Evolutionary conservation across 495 filamentous ascomycete species (phyloP).

Genomic region (Lepraria neglecta): DNA sequence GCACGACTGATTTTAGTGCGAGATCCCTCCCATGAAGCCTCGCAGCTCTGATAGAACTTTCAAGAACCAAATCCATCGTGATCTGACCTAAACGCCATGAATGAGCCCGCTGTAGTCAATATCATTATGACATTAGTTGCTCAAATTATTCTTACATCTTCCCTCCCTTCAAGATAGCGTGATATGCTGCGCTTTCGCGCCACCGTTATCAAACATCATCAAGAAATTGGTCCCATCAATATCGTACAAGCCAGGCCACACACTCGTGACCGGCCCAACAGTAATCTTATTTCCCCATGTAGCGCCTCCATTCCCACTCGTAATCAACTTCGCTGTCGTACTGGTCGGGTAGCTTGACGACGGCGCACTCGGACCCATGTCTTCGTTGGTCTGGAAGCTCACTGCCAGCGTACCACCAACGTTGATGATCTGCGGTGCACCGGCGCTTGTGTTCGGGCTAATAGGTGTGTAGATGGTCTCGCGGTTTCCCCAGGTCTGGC

Average conservation of each 20-base stretch:
- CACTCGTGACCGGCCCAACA: slow-evolving; percentile 28
- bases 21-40: too few species aligned
- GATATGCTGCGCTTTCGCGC: slow-evolving; percentile 29
- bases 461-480: slow-evolving; percentile 35
- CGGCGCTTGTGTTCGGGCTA: slow-evolving; percentile 35
- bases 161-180: slow-evolving; percentile 11
- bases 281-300: slow-evolving; percentile 41
- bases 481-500: slow-evolving; percentile 39
- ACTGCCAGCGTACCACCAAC: slow-evolving; percentile 44
- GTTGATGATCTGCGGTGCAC: slow-evolving; percentile 47
- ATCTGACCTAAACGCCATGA: too few species aligned
- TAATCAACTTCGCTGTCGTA: slow-evolving; percentile 34
- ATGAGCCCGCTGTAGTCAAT: too few species aligned
- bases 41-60: too few species aligned
- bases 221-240: slow-evolving; percentile 34
- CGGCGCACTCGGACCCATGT: slow-evolving; percentile 21
- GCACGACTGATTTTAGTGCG: too few species aligned
- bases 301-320: slow-evolving; percentile 35
- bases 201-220: slow-evolving; percentile 36
- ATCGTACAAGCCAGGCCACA: slow-evolving; percentile 42
- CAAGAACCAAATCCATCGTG: too few species aligned
- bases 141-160: background rate
- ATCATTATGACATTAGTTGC: background rate
- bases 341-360: slow-evolving; percentile 14
- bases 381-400: slow-evolving; percentile 51